These are phyloP conservation scores for Pyrenula massariospora DNA, from an alignment of 495 filamentous ascomycete genomes.

Conservation along the genomic window DNA sequence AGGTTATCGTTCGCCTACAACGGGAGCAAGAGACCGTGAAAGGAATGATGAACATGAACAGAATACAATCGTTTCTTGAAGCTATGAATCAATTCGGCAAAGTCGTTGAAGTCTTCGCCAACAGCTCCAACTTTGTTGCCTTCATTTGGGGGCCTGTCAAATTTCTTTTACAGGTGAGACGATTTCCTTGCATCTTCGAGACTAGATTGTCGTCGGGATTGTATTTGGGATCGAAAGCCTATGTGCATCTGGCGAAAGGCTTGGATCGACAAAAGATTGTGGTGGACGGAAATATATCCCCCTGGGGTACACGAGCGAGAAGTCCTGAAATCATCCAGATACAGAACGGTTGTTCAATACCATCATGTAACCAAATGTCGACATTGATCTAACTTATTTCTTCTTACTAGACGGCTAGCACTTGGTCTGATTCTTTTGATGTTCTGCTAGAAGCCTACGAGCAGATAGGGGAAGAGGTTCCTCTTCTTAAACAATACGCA, in stretches of 20 bases:
- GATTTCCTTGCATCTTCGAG: too few species aligned
- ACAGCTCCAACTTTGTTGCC: constrained; percentile 13
- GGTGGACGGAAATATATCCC: too few species aligned
- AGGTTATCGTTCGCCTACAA: constrained; percentile 19
- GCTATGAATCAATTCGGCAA: constrained; percentile 14
- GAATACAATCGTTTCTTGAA: constrained; percentile 17
- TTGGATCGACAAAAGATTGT: too few species aligned
- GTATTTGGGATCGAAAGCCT: too few species aligned
- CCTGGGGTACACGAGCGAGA: too few species aligned
- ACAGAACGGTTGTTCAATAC: too few species aligned
- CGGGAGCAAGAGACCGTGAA: constrained; percentile 17
- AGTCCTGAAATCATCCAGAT: too few species aligned
- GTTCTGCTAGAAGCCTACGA: constrained; percentile 15
- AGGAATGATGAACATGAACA: constrained; percentile 14
- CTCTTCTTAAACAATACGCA: constrained; percentile 6
- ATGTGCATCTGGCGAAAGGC: too few species aligned
- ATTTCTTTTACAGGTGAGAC: constrained; percentile 9
- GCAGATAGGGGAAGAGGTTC: constrained; percentile 14
- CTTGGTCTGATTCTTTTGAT: constrained; percentile 11
- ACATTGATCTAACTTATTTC: neutral
- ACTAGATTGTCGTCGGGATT: neutral
- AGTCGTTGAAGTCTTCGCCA: constrained; percentile 21
- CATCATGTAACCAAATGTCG: too few species aligned
- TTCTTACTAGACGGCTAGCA: constrained; percentile 8
- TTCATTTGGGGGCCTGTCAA: constrained; percentile 18